Evolutionary conservation across 179 eudicot species (phyloP).

Genomic region (Gypsophila paniculata): DNA sequence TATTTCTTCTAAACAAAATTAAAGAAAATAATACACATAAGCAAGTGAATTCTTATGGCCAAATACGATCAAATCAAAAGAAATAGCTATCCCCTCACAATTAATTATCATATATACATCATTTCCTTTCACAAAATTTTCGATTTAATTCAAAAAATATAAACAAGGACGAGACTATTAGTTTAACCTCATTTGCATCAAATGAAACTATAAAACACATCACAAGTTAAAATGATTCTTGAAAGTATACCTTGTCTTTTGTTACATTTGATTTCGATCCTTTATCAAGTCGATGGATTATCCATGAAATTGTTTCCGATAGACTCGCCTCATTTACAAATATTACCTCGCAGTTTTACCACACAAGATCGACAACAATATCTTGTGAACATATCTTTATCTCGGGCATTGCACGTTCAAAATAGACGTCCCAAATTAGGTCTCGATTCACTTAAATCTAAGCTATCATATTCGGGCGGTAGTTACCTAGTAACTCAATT

Average conservation of each 20-base stretch:
- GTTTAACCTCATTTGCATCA: too few relatives aligned
- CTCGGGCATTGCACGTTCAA: neutral
- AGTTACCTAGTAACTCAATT: conserved; percentile 5
- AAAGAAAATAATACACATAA: neutral
- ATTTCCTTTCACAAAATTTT: neutral
- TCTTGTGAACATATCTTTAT: conserved; percentile 16
- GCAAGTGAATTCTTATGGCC: neutral
- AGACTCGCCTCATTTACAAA: conserved; percentile 18
- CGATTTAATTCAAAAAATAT: neutral
- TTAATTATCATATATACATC: neutral
- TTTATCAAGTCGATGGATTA: conserved; percentile 14
- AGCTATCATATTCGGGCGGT: too few relatives aligned
- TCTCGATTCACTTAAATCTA: neutral
- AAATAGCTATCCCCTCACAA: too few relatives aligned
- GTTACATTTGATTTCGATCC: neutral
- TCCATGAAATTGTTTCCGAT: conserved; percentile 21
- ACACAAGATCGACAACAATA: neutral
- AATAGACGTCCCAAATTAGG: neutral
- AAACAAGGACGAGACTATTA: neutral
- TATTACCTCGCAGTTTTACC: conserved; percentile 8
- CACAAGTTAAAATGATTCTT: too few relatives aligned
- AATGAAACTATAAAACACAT: too few relatives aligned
- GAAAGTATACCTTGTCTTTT: too few relatives aligned
- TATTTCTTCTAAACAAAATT: too few relatives aligned
- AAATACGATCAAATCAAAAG: neutral